These are phyloP conservation scores for Colletotrichum sp. DNA, from an alignment of 2,329 filamentous ascomycete species.

Conservation along the genomic window DNA sequence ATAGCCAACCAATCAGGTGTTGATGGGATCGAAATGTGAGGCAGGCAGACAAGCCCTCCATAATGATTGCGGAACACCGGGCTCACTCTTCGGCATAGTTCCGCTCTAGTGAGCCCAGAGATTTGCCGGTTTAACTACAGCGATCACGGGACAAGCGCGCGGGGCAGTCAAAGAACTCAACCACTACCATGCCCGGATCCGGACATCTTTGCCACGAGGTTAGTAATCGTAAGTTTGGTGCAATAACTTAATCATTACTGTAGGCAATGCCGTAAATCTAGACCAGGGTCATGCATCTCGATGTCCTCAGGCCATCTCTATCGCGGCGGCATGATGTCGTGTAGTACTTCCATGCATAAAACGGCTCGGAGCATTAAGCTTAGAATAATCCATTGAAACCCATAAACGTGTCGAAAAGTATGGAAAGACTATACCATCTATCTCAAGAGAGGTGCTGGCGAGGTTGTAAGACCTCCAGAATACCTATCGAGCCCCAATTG, in stretches of 20 bases:
- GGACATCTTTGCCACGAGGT: background rate
- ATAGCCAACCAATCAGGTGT: too few species aligned
- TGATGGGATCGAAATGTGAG: too few species aligned
- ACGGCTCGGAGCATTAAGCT: too few species aligned
- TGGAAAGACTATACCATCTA: fast-evolving
- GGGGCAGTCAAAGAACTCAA: background rate
- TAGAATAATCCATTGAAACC: too few species aligned
- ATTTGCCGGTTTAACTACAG: too few species aligned
- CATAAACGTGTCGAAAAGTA: fast-evolving
- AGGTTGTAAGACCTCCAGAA: background rate
- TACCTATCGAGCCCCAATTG: fast-evolving
- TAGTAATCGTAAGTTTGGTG: background rate
- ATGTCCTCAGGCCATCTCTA: background rate
- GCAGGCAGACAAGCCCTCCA: too few species aligned
- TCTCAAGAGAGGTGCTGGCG: background rate
- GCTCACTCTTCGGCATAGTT: too few species aligned
- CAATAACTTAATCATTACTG: background rate
- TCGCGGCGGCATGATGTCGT: too few species aligned
- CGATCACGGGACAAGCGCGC: too few species aligned
- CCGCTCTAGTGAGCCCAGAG: too few species aligned
- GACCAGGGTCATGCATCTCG: background rate
- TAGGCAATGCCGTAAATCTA: fast-evolving
- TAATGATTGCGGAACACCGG: too few species aligned
- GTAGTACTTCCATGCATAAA: too few species aligned
- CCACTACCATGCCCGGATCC: background rate